Conservation (phyloP, 768 basidiomycete genomes). For the Russula abietina region DNA sequence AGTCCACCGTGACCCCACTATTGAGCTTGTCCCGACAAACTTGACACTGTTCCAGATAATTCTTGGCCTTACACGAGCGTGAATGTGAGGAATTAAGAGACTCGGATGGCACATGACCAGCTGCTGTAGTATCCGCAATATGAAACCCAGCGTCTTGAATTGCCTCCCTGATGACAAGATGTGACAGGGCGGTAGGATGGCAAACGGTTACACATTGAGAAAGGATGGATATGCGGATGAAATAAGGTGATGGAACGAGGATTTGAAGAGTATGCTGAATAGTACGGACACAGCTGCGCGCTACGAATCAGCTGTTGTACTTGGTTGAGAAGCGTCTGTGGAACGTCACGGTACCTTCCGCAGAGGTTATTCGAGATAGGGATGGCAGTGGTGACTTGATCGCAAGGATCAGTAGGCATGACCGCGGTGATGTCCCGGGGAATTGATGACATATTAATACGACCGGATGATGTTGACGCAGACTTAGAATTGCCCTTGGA, state of each 20-base stretch:
- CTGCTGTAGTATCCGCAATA: slow-evolving; percentile 30
- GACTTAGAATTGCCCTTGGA: too few relatives aligned
- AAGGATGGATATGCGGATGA: slow-evolving; percentile 42
- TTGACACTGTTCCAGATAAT: slow-evolving; percentile 19
- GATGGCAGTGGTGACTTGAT: slow-evolving; percentile 29
- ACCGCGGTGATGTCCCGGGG: slow-evolving; percentile 3
- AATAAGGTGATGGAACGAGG: slow-evolving; percentile 36
- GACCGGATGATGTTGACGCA: too few relatives aligned
- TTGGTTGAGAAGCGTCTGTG: neutral
- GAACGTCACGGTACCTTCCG: slow-evolving; percentile 34
- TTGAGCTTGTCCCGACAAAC: slow-evolving; percentile 8
- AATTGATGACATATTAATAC: neutral
- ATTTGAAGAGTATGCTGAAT: slow-evolving; percentile 38
- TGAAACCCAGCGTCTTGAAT: slow-evolving; percentile 47
- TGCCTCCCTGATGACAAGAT: slow-evolving; percentile 32
- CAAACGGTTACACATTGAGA: slow-evolving; percentile 40
- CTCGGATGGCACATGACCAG: neutral
- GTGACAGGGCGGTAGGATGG: slow-evolving; percentile 32
- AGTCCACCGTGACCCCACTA: too few relatives aligned
- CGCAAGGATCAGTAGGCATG: neutral
- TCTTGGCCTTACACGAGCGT: slow-evolving; percentile 12
- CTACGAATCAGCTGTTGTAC: neutral
- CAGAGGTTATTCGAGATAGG: slow-evolving; percentile 48
- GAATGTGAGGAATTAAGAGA: neutral
- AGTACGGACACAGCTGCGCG: slow-evolving; percentile 41